A percentile compares a stretch with the other conserved stretches of the same genome.
Evolutionary conservation across 352 stramenopile species (phyloP).

Genomic region (Peronospora farinosa): DNA sequence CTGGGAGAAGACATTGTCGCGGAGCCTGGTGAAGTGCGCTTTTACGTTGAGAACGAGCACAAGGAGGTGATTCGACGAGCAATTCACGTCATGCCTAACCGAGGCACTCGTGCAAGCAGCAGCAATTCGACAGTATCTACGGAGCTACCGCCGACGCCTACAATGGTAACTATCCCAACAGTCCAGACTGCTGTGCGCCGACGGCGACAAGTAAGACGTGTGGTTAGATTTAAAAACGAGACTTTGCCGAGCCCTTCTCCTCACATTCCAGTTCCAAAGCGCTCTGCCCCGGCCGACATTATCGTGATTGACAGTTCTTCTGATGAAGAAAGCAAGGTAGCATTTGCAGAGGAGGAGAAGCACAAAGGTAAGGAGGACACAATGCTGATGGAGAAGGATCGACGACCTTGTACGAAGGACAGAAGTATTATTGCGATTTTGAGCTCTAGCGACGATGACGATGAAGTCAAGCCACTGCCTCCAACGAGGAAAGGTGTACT

Average conservation of each 20-base stretch:
- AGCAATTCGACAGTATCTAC: slow-evolving; percentile 3
- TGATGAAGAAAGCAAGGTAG: slow-evolving; percentile 15
- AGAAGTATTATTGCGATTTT: slow-evolving; percentile 8
- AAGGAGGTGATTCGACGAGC: slow-evolving; percentile 33
- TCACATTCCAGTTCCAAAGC: slow-evolving; percentile 2
- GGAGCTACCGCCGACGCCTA: slow-evolving; percentile 1
- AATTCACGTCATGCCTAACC: slow-evolving; percentile 37
- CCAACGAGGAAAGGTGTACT: not conserved
- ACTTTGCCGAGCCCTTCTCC: slow-evolving; percentile 1
- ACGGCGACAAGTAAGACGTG: slow-evolving; percentile 10
- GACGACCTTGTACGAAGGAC: slow-evolving; percentile 10
- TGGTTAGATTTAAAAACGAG: slow-evolving; percentile 22
- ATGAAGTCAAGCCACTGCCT: slow-evolving; percentile 11
- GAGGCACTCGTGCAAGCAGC: slow-evolving; percentile 11
- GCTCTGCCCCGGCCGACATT: slow-evolving; percentile 1
- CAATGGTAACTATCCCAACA: not conserved
- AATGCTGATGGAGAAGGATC: slow-evolving; percentile 12
- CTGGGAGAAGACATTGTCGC: slow-evolving; percentile 34
- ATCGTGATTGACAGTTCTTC: slow-evolving; percentile 29
- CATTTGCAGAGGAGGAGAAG: not conserved
- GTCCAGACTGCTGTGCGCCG: slow-evolving; percentile 1
- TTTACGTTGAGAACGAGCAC: slow-evolving; percentile 35
- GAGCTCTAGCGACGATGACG: slow-evolving; percentile 16
- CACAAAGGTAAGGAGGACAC: slow-evolving; percentile 11
- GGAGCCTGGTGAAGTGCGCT: slow-evolving; percentile 42